Percentiles rank a stretch among this genome's conserved stretches.
Conservation (phyloP, 352 stramenopile genomes). For the Phytophthora macrochlamydospora region DNA sequence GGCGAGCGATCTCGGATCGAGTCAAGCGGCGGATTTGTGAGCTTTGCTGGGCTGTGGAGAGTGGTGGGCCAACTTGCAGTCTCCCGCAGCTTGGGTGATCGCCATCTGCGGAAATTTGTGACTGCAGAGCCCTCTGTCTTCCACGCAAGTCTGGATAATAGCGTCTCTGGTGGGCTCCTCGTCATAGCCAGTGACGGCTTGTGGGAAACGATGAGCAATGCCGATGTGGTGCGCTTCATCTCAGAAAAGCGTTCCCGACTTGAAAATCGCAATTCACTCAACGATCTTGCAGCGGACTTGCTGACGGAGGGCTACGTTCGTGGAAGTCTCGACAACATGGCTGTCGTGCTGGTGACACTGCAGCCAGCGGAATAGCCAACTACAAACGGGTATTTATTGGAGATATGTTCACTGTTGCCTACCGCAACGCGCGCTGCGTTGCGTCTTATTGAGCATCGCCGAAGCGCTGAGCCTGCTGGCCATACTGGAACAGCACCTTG, state of each 20-base stretch:
- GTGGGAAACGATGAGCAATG: constrained; percentile 72
- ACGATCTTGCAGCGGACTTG: constrained; percentile 80
- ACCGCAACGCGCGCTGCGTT: not conserved
- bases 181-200: constrained; percentile 80
- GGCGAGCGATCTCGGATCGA: constrained; percentile 68
- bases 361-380: constrained; percentile 11
- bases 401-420: not conserved
- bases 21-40: constrained; percentile 77
- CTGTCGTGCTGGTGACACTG: constrained; percentile 63
- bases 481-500: constrained; percentile 87
- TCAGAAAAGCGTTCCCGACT: constrained; percentile 17
- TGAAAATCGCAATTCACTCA: constrained; percentile 38
- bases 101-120: constrained; percentile 81
- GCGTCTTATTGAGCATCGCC: constrained; percentile 35
- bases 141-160: constrained; percentile 27
- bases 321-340: constrained; percentile 95
- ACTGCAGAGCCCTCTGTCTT: constrained; percentile 84
- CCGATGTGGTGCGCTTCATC: constrained; percentile 57
- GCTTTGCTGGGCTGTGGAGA: constrained; percentile 73
- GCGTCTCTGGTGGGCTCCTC: constrained; percentile 26
- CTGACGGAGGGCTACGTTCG: constrained; percentile 93
- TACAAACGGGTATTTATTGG: constrained; percentile 25
- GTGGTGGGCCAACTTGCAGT: constrained; percentile 93
- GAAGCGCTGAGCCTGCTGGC: constrained; percentile 71
- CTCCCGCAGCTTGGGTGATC: constrained; percentile 92